A percentile compares a stretch with the other conserved stretches of the same genome.
These are phyloP conservation scores for Ustilago xerochloae DNA, from an alignment of 1,284 basidiomycete species.

Conservation along the genomic window DNA sequence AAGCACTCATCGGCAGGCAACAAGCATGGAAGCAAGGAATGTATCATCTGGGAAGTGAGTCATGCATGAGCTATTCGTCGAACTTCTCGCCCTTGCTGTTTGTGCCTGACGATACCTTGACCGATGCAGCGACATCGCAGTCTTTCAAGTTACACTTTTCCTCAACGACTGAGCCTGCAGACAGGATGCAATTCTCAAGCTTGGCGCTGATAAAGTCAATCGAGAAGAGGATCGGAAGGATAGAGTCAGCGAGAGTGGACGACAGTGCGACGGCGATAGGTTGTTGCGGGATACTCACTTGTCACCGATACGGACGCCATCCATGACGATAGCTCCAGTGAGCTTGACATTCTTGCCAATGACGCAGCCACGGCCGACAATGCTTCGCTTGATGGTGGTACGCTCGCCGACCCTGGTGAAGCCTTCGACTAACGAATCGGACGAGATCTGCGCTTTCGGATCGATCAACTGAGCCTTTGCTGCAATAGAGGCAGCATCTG, in stretches of 20 bases:
- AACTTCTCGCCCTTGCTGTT: slow-evolving; percentile 63
- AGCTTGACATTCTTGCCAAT: slow-evolving; percentile 89
- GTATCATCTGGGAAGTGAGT: too few relatives aligned
- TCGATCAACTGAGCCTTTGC: slow-evolving; percentile 70
- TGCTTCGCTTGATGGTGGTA: slow-evolving; percentile 84
- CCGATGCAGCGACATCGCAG: slow-evolving; percentile 88
- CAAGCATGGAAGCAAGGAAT: too few relatives aligned
- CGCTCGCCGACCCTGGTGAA: slow-evolving; percentile 85
- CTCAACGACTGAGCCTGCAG: slow-evolving; percentile 83
- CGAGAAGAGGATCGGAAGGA: background rate
- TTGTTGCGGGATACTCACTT: slow-evolving; percentile 73
- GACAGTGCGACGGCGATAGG: background rate
- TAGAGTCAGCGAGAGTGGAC: slow-evolving; percentile 6
- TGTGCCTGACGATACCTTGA: slow-evolving; percentile 73
- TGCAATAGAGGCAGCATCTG: slow-evolving; percentile 4
- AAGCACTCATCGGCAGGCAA: too few relatives aligned
- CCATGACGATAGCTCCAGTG: slow-evolving; percentile 85
- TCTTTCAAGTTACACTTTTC: slow-evolving; percentile 81
- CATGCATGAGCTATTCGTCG: slow-evolving; percentile 19
- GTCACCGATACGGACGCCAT: slow-evolving; percentile 87
- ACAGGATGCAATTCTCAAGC: slow-evolving; percentile 87
- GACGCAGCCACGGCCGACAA: slow-evolving; percentile 86
- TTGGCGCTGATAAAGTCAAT: too few relatives aligned
- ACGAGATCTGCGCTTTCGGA: slow-evolving; percentile 82
- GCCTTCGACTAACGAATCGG: slow-evolving; percentile 83